A percentile compares a stretch with the other conserved stretches of the same genome.
These are phyloP conservation scores for Lentinula edodes DNA, from an alignment of 768 basidiomycete genomes.

Conservation along the genomic window DNA sequence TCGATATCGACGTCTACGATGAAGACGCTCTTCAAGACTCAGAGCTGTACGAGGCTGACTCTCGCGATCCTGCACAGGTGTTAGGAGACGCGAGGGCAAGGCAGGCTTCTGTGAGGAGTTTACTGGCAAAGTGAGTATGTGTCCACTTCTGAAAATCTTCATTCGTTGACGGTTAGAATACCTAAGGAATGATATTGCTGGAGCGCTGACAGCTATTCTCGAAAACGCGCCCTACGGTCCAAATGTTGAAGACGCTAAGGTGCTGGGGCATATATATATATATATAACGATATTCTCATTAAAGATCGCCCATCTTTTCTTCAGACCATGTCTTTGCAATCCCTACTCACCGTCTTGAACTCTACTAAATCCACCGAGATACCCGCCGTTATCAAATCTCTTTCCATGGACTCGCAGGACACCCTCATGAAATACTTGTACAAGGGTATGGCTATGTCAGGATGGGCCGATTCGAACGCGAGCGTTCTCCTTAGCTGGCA, in stretches of 20 bases:
- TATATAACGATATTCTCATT: neutral
- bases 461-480: constrained; percentile 55
- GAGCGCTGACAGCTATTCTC: constrained; percentile 66
- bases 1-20: constrained; percentile 91
- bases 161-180: neutral
- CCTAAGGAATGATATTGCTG: constrained; percentile 67
- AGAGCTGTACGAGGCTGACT: constrained; percentile 85
- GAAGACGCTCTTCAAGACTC: constrained; percentile 83
- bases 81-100: constrained; percentile 74
- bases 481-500: constrained; percentile 84
- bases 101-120: constrained; percentile 62
- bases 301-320: neutral
- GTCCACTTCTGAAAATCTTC: neutral
- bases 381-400: constrained; percentile 60
- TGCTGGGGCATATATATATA: constrained; percentile 19
- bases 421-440: constrained; percentile 97
- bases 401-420: constrained; percentile 76
- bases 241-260: constrained; percentile 87
- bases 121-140: constrained; percentile 63
- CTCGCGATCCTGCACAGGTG: constrained; percentile 68
- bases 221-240: constrained; percentile 87
- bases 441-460: constrained; percentile 85
- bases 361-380: constrained; percentile 91
- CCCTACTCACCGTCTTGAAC: constrained; percentile 85
- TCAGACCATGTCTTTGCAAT: constrained; percentile 74